Conservation (phyloP, 2,329 filamentous ascomycete genomes). For the Penicillium sp. region DNA sequence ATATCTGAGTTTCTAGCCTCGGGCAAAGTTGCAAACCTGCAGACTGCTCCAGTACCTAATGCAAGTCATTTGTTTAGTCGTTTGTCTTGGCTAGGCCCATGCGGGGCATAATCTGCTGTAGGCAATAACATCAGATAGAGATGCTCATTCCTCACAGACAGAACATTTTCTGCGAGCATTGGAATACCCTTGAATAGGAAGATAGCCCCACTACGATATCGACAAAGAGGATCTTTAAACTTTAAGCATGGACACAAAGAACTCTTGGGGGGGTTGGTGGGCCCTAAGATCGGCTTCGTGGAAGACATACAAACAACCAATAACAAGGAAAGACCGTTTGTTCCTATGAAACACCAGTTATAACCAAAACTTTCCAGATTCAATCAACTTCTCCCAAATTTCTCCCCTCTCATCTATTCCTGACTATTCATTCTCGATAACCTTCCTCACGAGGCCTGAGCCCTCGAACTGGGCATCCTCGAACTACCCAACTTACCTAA, state of each 20-base stretch:
- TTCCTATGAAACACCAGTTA: background rate
- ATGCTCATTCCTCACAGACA: background rate
- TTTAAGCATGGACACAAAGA: background rate
- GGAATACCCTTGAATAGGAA: background rate
- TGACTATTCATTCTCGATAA: background rate
- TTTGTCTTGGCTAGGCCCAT: constrained; percentile 27
- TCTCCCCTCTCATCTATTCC: background rate
- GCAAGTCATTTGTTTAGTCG: constrained; percentile 21
- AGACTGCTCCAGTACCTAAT: constrained; percentile 15
- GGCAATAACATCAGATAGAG: background rate
- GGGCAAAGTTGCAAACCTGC: background rate
- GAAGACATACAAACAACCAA: background rate
- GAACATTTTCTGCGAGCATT: background rate
- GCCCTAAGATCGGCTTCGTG: background rate
- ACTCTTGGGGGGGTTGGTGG: background rate
- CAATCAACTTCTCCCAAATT: background rate
- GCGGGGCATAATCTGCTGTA: constrained; percentile 19
- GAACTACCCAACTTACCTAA: constrained; percentile 17
- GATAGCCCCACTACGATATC: background rate
- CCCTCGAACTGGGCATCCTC: too few relatives aligned
- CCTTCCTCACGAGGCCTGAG: background rate
- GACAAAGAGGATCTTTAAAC: background rate
- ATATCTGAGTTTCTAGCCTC: background rate
- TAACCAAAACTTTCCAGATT: background rate
- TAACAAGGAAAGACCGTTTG: background rate